A percentile compares a stretch with the other conserved stretches of the same genome.
Conservation (phyloP, 2,329 filamentous ascomycete species). For the Byssothecium circinans region DNA sequence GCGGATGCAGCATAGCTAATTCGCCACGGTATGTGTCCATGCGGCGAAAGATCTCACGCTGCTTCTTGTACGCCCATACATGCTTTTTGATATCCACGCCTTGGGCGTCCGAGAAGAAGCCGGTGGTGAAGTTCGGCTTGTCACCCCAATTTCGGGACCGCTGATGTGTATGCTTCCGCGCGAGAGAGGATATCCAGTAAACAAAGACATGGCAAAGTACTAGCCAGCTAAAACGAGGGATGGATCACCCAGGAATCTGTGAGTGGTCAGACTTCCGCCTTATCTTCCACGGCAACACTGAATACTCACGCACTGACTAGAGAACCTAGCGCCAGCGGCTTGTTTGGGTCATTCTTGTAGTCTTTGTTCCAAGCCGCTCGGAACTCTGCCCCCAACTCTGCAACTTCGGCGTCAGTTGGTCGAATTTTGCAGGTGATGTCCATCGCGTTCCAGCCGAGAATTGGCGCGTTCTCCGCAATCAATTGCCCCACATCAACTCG, state of each 20-base stretch:
- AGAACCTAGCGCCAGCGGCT: constrained; percentile 53
- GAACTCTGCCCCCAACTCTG: constrained; percentile 57
- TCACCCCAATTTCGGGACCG: constrained; percentile 40
- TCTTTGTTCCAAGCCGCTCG: constrained; percentile 58
- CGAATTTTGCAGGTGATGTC: constrained; percentile 61
- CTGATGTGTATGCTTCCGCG: constrained; percentile 64
- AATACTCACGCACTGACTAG: constrained; percentile 40
- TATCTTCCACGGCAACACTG: too few species aligned
- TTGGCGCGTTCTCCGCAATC: constrained; percentile 51
- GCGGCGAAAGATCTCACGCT: constrained; percentile 62
- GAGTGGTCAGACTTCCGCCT: not conserved
- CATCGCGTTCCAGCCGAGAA: constrained; percentile 61
- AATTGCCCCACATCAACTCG: constrained; percentile 51
- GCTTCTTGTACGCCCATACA: constrained; percentile 66
- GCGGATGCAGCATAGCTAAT: constrained; percentile 42
- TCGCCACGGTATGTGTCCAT: constrained; percentile 54
- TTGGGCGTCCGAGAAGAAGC: constrained; percentile 58
- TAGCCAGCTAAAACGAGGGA: constrained; percentile 44
- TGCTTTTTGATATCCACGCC: constrained; percentile 62
- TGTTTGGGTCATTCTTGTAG: constrained; percentile 51
- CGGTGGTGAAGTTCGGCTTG: constrained; percentile 33
- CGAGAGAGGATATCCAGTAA: constrained; percentile 63
- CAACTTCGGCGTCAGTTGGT: constrained; percentile 56
- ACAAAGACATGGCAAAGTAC: constrained; percentile 57
- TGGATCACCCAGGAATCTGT: constrained; percentile 36